phyloP scores from a whole-genome alignment of 2,329 filamentous ascomycete genomes.

The Dothiorella sarmentorum region DNA sequence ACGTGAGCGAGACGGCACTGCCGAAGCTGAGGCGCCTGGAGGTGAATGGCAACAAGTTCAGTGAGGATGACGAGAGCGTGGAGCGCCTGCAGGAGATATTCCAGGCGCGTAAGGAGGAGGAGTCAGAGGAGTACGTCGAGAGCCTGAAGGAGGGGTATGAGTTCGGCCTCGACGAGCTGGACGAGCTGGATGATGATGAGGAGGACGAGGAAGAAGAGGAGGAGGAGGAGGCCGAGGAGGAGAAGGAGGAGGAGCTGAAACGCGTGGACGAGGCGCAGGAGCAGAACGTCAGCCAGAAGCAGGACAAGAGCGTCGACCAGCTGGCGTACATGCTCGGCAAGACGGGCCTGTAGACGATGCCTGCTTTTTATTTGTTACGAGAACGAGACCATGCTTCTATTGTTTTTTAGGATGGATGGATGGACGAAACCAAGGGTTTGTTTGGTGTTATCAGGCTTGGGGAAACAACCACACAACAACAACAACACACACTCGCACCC shows the following conservation, averaged over 20 bases:
- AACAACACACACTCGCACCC: too few relatives aligned
- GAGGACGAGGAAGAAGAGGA: constrained; percentile 67
- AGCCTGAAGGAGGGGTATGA: constrained; percentile 50
- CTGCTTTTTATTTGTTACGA: too few relatives aligned
- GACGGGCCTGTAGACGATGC: constrained; percentile 42
- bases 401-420: too few relatives aligned
- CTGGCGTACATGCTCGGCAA: constrained; percentile 73
- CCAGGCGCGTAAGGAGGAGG: constrained; percentile 68
- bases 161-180: constrained; percentile 57
- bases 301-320: constrained; percentile 77
- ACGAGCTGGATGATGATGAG: constrained; percentile 81
- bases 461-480: too few relatives aligned
- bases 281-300: constrained; percentile 66
- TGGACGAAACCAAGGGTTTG: too few relatives aligned
- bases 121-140: constrained; percentile 26
- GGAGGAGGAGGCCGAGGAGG: constrained; percentile 56
- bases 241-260: constrained; percentile 53
- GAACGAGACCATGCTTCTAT: too few relatives aligned
- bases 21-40: constrained; percentile 81
- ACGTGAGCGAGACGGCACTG: constrained; percentile 64
- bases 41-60: constrained; percentile 93
- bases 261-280: constrained; percentile 70
- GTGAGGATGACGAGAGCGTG: constrained; percentile 75
- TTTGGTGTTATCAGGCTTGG: too few relatives aligned
- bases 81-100: constrained; percentile 62